Evolutionary conservation across 371 early-diverging fungal species (phyloP), one percentile per base, ranked within the genome.

Genomic region (Mucor indicus): DNA sequence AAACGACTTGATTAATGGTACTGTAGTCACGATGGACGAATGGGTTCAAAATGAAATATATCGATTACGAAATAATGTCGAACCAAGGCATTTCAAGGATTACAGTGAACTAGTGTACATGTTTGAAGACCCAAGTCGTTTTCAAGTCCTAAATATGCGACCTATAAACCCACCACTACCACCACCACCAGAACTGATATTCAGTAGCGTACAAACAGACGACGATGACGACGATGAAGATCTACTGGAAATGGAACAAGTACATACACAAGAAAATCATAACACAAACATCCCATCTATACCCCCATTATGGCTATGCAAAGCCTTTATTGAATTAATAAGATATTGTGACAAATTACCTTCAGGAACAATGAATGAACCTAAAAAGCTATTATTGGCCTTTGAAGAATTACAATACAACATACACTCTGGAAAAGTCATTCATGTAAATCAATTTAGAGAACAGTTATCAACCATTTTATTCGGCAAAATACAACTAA

Each of bases 401-500:
- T 49, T 64, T 52, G 60, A 62, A 13, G 44, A 60, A 13, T 23
- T 50, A 21, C 50, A 50, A 10, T 25, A 24, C 9, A 44, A 58
- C 20, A 23, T 50, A 36, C 46, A 37, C 8, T 16, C 32, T 5
- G 39, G 39, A 20, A 44, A 49, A 2, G 8, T 35, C 2, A 37
- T 61, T 13, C 16, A 59, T 48, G 29, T 58, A 5, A 25, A 24
- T 7, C 12, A 27, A 11, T 49, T 53, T 32, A 53, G 58, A 39
- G 51, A 59, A 13, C 60, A 33, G 15, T 41, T 69, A 10, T 49
- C 52, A 19, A 48, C 36, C 4, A 66, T 63, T 22, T 23, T 69
- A n/a, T 66, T 69, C 55, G 70, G 67, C 9, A 48, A 60, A 21
- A 53, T 69, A 15, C 57, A 62, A 40, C 30, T 69, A 55, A 57